Evolutionary conservation across 305 asterid species (phyloP).

Genomic region (Solanum aculeatissimum): DNA sequence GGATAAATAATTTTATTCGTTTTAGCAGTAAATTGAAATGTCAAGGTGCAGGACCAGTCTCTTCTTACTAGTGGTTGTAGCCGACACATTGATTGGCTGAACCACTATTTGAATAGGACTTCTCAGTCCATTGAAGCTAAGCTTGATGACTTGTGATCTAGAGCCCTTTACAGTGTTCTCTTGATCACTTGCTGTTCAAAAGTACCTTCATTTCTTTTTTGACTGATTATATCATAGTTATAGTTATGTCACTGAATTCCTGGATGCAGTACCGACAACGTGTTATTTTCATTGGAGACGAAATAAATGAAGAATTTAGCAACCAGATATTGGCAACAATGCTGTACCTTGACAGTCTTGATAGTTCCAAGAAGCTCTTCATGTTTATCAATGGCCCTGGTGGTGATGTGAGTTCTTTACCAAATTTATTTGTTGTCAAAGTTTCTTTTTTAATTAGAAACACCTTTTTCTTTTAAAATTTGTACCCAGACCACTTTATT

Average conservation of each 20-base stretch:
- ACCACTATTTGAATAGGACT: background rate
- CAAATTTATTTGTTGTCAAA: background rate
- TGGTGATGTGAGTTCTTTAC: slow-evolving; percentile 76
- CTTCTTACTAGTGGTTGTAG: background rate
- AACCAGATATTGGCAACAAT: slow-evolving; percentile 83
- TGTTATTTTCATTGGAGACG: slow-evolving; percentile 71
- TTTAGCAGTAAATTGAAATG: background rate
- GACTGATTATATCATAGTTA: background rate
- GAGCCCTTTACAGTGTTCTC: background rate
- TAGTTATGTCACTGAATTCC: background rate
- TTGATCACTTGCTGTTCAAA: background rate
- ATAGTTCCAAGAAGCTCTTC: slow-evolving; percentile 52
- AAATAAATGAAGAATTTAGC: slow-evolving; percentile 83
- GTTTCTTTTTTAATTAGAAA: background rate
- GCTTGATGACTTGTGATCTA: background rate
- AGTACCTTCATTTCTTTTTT: background rate
- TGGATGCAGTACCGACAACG: slow-evolving; percentile 84
- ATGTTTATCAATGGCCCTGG: slow-evolving; percentile 86
- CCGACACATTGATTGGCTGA: background rate
- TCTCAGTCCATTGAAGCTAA: background rate
- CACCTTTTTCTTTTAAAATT: background rate
- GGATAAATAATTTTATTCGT: background rate
- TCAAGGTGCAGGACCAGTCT: background rate
- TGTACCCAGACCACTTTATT: background rate
- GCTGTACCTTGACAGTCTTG: slow-evolving; percentile 89